A percentile compares a stretch with the other conserved stretches of the same genome.
Evolutionary conservation across 2,329 filamentous ascomycete genomes (phyloP).

Genomic region (Rutstroemia sp.): DNA sequence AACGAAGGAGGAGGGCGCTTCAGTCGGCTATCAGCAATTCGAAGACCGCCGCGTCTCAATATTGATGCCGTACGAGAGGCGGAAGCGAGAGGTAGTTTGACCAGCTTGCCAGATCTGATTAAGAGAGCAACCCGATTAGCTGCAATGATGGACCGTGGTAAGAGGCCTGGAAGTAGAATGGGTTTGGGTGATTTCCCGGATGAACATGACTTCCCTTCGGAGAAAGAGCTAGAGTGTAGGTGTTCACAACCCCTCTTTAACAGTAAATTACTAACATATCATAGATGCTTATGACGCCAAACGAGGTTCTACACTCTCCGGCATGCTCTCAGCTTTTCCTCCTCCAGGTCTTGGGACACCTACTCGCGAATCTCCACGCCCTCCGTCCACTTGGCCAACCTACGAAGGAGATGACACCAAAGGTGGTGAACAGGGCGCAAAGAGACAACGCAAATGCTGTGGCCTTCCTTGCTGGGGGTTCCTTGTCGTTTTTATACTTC

Average conservation of each 20-base stretch:
- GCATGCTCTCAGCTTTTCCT: conserved; percentile 60
- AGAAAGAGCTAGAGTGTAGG: conserved; percentile 23
- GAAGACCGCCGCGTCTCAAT: conserved; percentile 66
- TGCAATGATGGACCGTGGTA: conserved; percentile 79
- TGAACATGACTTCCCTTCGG: conserved; percentile 25
- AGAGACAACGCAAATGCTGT: conserved; percentile 58
- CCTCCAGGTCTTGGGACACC: conserved; percentile 47
- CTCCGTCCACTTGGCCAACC: conserved; percentile 30
- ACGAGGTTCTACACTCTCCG: conserved; percentile 37
- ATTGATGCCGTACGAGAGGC: conserved; percentile 75
- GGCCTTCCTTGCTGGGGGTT: conserved; percentile 78
- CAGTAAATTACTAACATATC: not conserved
- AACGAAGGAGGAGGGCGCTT: conserved; percentile 10
- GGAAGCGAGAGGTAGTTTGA: conserved; percentile 80
- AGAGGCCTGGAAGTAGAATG: conserved; percentile 51
- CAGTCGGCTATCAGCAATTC: conserved; percentile 46
- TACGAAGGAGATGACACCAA: conserved; percentile 15
- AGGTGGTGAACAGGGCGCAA: conserved; percentile 16
- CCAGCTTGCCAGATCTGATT: conserved; percentile 87
- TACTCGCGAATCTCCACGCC: conserved; percentile 32
- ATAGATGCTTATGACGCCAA: conserved; percentile 12
- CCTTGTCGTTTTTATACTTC: conserved; percentile 53
- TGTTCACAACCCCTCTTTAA: not conserved
- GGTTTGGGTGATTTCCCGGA: conserved; percentile 44
- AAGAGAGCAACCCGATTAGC: conserved; percentile 79